Base-by-base conservation (phyloP, 1,139 yeast species). In the Yamadazyma dendronema region DNA sequence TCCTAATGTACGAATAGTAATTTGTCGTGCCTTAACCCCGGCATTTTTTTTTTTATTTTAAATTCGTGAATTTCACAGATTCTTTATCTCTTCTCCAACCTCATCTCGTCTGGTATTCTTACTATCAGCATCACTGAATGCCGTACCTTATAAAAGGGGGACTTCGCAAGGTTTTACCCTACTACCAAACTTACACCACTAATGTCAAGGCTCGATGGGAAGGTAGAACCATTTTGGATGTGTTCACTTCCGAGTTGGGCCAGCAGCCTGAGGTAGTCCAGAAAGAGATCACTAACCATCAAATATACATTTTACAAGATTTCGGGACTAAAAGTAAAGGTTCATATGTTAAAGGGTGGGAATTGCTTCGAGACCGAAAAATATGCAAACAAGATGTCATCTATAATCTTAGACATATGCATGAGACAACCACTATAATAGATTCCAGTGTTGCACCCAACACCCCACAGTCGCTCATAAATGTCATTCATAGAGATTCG, bases 391-490 rank as follows among this genome's bases (percentile, higher is more conserved):
- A 79, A 36, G 90, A 84, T 50, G 47, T 71, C 1, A 58, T 83
- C 5, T 61, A 59, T 34, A 65, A 74, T 33, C 44, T 48, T 2
- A 65, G 66, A 22, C 90, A 83, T 53, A 69, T 71, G 45, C 92
- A 84, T 52, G 92, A 84, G 46, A 81, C 87, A 1, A 68, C 74
- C 1, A 72, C 77, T 1, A 60, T 65, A 4, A 52, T 54, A 17
- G 65, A 63, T 48, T 40, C 49, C 33, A 42, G 39, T 16, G 35
- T 39, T 3, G 14, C n/a, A 10, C 35, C 42, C 7, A 40, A 39
- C 30, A 51, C 44, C 28, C 11, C 17, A 1, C 25, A 32, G 17
- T 48, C 51, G 4, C 29, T 33, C 4, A 45, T 81, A 4, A 64
- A 70, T 15, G 61, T 79, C 0, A 51, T 84, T 0, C 62, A 54